Evolutionary conservation across 2,329 filamentous ascomycete genomes (phyloP).

Genomic region (Fusarium concolor): DNA sequence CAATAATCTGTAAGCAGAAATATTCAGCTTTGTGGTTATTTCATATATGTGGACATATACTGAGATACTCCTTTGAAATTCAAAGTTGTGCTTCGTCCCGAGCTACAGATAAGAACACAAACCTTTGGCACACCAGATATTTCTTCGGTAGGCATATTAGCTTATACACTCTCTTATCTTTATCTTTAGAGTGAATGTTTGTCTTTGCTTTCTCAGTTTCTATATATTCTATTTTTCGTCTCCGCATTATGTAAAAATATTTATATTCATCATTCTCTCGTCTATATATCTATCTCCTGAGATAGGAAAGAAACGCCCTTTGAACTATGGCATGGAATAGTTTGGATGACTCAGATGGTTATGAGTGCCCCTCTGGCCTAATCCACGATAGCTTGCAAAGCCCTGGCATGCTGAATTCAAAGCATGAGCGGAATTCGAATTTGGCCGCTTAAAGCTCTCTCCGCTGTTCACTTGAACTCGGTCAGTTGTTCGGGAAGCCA

Average conservation of each 20-base stretch:
- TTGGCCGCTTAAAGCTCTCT: neutral
- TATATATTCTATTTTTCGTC: neutral
- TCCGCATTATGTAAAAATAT: no score
- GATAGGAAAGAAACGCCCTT: no score
- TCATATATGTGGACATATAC: no score
- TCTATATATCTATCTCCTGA: no score
- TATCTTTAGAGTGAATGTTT: neutral
- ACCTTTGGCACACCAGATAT: neutral
- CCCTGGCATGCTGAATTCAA: neutral
- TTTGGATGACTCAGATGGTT: neutral
- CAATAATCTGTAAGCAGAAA: no score
- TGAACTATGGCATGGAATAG: neutral
- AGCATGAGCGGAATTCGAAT: neutral
- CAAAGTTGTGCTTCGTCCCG: neutral
- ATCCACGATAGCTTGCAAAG: neutral
- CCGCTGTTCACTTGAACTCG: no score
- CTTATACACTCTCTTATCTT: neutral
- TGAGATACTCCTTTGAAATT: neutral
- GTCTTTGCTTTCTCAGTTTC: neutral
- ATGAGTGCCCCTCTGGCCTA: neutral
- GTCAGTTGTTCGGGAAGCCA: neutral
- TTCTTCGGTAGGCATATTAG: neutral
- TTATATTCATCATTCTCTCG: neutral
- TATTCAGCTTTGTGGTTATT: no score
- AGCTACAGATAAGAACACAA: neutral